Base-by-base conservation (phyloP, 257 asterid genomes). In the Ligustrum vulgare region DNA sequence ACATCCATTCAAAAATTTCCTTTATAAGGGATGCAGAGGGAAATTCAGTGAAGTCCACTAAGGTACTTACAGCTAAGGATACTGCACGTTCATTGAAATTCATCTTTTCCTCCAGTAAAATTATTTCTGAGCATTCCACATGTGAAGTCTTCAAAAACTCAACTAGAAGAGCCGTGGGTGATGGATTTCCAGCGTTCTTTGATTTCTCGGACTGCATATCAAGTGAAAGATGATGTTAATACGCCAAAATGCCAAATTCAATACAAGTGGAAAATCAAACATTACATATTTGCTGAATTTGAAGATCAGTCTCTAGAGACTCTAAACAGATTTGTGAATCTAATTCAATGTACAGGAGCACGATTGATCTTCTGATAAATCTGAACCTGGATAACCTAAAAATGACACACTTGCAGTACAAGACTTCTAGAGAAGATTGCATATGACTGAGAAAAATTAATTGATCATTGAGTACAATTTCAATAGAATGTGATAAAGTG, bases 181-280 rank as follows among this genome's bases (percentile, higher is more conserved):
- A 91, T 69, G 84, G 75, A 80, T 87, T 82, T 83, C 98, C 98
- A 73, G 89, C 85, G 80, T 88, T 92, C 86, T 41, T 94, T 63
- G 97, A 94, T 86, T 91, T 94, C 80, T 91, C 96, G 12, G 97
- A 94, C 98, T 89, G 91, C 87, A 81, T 37, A 80, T 71, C 77
- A 80, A 56, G 82, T 25, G 37, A 71, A 70, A 49, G 77, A 81
- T 73, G 67, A 37, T 13, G 70, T 43, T 22, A 79, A 1, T 63
- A 75, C 28, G 54, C 18, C 36, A 36, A 43, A 54, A 79, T 60
- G 51, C 51, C 51, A 23, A 56, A 68, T 67, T 72, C 13, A 31
- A 72, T 28, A 20, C 20, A 67, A 39, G 76, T 60, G 75, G 74
- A 69, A 47, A 72, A 72, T 64, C 39, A 72, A 80, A 63, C 75